Evolutionary conservation across 345 rosid genomes (phyloP), one percentile per base, ranked within the genome.

Genomic region (Lepidium africanum): DNA sequence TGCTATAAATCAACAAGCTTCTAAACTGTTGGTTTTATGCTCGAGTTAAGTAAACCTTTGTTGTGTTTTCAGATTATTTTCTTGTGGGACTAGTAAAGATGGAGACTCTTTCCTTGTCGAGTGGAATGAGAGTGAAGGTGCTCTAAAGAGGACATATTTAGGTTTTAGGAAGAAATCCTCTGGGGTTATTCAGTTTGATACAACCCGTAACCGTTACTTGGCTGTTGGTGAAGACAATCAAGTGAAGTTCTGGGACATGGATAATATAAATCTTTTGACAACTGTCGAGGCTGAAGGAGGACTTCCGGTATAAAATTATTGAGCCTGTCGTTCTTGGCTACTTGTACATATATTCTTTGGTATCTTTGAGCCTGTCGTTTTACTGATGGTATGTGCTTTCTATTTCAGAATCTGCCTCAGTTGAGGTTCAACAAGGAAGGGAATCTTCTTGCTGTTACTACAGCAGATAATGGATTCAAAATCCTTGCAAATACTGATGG

Each of bases 91-190:
- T 57, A 89, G 90, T 79, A 85, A 86, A 67, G 96, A 86, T 0
- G 90, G 96, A 46, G 92, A 86, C 48, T 89, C 96, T 55, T 77
- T 64, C 74, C 77, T 89, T 12, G 92, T 86, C 48, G 96, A 89
- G 65, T 86, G 92, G 96, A 86, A 89, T 59, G 90, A 85, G 77
- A 89, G 85, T 49, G 92, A 85, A 79, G 96, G 96, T 53, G 86
- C 85, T 40, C 72, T 86, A 23, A 83, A 77, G 82, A 82, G 90
- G 79, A 82, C 70, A 10, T 89, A 85, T 70, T 2, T 62, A 17
- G 96, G 96, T 17, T 83, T 89, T 74, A 78, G 88, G 72, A 86
- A 85, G 79, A 81, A 75, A 67, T 84, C 87, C 10, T 14, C 43
- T 16, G 91, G 91, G 8, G 82, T 88, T 17, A 84, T 86, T 60